A percentile compares a stretch with the other conserved stretches of the same genome.
phyloP scores from a whole-genome alignment of 805 yeast genomes.

The Kazachstania psychrophila region DNA sequence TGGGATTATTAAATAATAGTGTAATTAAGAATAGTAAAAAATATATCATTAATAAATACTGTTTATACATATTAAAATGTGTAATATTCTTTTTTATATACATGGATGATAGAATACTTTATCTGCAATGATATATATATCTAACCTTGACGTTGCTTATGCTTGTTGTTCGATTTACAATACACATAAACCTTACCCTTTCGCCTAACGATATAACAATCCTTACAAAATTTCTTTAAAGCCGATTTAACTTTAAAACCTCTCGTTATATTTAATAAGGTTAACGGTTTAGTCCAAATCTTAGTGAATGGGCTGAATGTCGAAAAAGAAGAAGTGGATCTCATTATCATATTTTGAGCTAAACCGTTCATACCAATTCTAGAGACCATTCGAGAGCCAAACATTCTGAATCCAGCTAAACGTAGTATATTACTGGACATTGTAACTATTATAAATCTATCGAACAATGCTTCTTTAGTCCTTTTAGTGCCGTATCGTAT shows the following conservation, averaged over 20 bases:
- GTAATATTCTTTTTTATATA: not conserved
- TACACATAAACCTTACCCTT: constrained; percentile 90
- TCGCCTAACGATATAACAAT: constrained; percentile 87
- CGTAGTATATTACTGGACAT: too few species aligned
- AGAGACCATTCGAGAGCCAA: too few species aligned
- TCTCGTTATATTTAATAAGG: constrained; percentile 32
- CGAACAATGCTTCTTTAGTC: too few species aligned
- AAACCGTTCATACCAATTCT: too few species aligned
- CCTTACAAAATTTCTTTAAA: constrained; percentile 86
- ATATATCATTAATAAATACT: not conserved
- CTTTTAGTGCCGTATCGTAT: too few species aligned
- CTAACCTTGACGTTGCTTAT: constrained; percentile 85
- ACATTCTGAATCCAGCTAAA: too few species aligned
- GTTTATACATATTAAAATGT: not conserved
- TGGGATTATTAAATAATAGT: constrained; percentile 31
- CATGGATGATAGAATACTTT: not conserved
- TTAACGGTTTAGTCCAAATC: too few species aligned
- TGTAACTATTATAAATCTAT: too few species aligned
- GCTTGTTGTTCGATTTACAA: constrained; percentile 88
- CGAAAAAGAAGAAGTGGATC: too few species aligned
- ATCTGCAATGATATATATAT: too few species aligned
- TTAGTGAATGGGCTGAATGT: too few species aligned
- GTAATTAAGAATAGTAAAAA: not conserved
- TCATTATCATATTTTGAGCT: too few species aligned
- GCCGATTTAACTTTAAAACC: constrained; percentile 88